Evolutionary conservation across 2,329 filamentous ascomycete genomes (phyloP), one percentile per base, ranked within the genome.

Genomic region (Eurotiales sp.): DNA sequence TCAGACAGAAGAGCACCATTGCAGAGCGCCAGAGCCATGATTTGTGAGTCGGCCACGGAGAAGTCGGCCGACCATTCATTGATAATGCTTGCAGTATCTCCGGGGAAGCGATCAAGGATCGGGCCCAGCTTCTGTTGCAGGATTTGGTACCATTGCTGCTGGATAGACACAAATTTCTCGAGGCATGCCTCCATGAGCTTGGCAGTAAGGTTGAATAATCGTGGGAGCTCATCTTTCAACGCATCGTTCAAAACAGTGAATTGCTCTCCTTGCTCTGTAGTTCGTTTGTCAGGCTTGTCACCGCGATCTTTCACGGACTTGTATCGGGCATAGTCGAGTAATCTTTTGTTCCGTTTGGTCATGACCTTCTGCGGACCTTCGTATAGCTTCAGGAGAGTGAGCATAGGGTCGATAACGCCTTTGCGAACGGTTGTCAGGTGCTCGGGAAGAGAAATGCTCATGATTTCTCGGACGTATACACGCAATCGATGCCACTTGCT

Each of bases 401-500:
- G 81, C 68, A 95, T 89, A 1, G 90, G 92, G 58, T 91, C 86
- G 56, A 96, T 89, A 44, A 96, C 89, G 61, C 86, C 84, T 65
- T 86, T 88, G 47, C 87, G 82, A 41, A 97, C 86, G 62, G 86
- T 80, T 8, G 71, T 68, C 65, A 81, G 85, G 76, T 96, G 91
- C 59, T 92, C 87, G 54, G 90, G 87, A 19, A 97, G 77, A 4
- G 88, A 87, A 57, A 90, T 82, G 54, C 85, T 87, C 62, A 91
- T 85, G 57, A 97, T 83, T 61, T 96, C 91, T 57, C 88, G 83
- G 72, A 95, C 88, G 29, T 87, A 87, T 63, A 90, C 84, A 58
- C 90, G 92, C 70, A 96, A 93, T 55, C 86, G 88, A 45, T 90
- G 87, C 89, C 92, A 97, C 67, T 95, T 95, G 75, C 87, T 91